Percentiles rank a stretch among this genome's conserved stretches.
Conservation (phyloP, 371 early-diverging fungal genomes). For the Apophysomyces sp. region DNA sequence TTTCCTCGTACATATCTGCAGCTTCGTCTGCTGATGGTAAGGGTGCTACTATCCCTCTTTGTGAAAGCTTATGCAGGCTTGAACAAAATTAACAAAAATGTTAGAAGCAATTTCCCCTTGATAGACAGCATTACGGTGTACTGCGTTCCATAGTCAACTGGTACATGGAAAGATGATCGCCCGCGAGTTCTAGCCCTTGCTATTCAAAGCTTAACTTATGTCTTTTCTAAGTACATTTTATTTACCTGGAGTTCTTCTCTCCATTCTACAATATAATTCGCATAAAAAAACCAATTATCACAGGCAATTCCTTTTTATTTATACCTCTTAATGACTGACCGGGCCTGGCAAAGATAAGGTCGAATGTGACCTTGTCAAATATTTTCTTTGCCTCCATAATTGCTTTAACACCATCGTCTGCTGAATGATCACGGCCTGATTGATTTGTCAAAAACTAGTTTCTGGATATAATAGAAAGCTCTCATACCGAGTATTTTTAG, state of each 20-base stretch:
- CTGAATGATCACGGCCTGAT: constrained; percentile 78
- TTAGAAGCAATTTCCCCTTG: too few relatives aligned
- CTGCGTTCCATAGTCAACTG: constrained; percentile 86
- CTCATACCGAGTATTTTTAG: constrained; percentile 41
- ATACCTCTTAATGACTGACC: constrained; percentile 58
- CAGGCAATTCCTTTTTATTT: neutral
- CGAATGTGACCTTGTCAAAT: constrained; percentile 73
- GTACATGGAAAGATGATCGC: constrained; percentile 76
- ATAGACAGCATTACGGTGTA: constrained; percentile 53
- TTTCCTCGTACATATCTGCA: constrained; percentile 78
- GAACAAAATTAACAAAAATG: too few relatives aligned
- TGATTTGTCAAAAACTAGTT: neutral
- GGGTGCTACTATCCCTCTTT: constrained; percentile 28
- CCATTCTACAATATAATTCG: constrained; percentile 50
- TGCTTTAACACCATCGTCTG: constrained; percentile 55
- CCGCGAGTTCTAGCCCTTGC: constrained; percentile 56
- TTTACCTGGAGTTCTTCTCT: constrained; percentile 55
- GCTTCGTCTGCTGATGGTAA: constrained; percentile 56
- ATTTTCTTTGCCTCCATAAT: constrained; percentile 53
- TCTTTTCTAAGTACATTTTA: neutral
- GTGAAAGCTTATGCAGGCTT: constrained; percentile 57
- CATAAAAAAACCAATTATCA: too few relatives aligned
- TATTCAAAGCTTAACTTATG: neutral
- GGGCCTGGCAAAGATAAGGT: constrained; percentile 85
- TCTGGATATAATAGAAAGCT: constrained; percentile 3